Percentiles rank a stretch among this genome's conserved stretches.
Conservation (phyloP, 1,284 basidiomycete genomes). For the Apiotrichum siamense region DNA sequence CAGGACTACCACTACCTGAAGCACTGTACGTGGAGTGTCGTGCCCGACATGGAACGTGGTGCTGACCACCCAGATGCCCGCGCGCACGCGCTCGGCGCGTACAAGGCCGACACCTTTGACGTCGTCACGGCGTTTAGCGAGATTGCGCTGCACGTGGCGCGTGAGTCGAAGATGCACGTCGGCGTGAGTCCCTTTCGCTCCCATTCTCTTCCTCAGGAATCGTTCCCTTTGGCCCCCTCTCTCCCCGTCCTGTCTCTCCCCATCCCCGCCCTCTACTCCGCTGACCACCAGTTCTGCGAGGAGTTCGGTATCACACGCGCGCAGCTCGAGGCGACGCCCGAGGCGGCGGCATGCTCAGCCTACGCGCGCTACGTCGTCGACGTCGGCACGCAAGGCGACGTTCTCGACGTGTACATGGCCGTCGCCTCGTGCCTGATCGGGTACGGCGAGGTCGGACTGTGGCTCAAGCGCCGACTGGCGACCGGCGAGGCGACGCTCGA, state of each 20-base stretch:
- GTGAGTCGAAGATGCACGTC: conserved; percentile 69
- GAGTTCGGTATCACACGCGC: conserved; percentile 60
- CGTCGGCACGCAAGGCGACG: conserved; percentile 65
- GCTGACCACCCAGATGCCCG: conserved; percentile 48
- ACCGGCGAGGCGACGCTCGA: conserved; percentile 55
- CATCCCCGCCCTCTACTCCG: neutral
- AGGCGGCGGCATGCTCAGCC: conserved; percentile 66
- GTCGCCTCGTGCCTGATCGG: conserved; percentile 81
- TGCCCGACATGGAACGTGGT: no score
- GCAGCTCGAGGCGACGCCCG: conserved; percentile 59
- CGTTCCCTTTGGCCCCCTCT: no score
- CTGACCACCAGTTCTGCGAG: conserved; percentile 54
- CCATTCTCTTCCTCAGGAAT: no score
- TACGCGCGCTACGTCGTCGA: conserved; percentile 84
- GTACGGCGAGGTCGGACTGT: conserved; percentile 90
- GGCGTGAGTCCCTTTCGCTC: conserved; percentile 36
- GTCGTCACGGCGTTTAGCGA: conserved; percentile 62
- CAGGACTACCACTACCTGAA: conserved; percentile 53
- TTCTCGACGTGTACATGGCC: conserved; percentile 68
- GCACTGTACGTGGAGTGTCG: no score
- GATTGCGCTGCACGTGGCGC: conserved; percentile 61
- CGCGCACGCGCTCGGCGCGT: conserved; percentile 60
- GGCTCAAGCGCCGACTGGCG: conserved; percentile 58
- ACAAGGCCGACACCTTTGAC: conserved; percentile 64
- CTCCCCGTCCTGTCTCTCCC: no score